Evolutionary conservation across 1,284 basidiomycete genomes (phyloP).

Genomic region (Fomitopsis betulina): DNA sequence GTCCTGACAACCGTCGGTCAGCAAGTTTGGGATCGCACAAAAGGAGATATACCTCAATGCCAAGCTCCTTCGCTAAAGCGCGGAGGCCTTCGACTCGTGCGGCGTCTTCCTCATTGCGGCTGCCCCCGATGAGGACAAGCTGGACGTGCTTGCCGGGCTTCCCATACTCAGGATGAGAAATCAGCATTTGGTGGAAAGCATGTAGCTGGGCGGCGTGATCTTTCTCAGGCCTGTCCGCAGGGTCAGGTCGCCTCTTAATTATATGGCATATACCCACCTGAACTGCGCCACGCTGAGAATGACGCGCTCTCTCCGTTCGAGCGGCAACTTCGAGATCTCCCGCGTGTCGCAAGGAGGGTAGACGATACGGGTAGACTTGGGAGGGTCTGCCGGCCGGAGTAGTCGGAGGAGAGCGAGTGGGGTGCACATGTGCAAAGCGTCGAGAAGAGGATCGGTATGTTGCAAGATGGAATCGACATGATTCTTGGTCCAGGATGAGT

Average conservation of each 20-base stretch:
- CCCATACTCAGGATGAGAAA: conserved; percentile 54
- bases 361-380: conserved; percentile 47
- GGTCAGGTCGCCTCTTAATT: background rate
- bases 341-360: conserved; percentile 93
- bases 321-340: conserved; percentile 60
- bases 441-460: conserved; percentile 45
- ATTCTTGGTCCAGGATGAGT: conserved; percentile 91
- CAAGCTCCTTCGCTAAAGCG: conserved; percentile 56
- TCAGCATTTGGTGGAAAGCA: conserved; percentile 63
- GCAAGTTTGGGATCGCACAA: background rate
- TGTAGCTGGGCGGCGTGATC: conserved; percentile 83
- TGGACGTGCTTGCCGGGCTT: conserved; percentile 32
- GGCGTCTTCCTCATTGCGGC: conserved; percentile 74
- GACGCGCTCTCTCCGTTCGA: conserved; percentile 60
- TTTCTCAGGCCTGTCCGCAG: conserved; percentile 78
- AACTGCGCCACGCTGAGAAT: conserved; percentile 92
- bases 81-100: conserved; percentile 63
- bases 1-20: conserved; percentile 35
- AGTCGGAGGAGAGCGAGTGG: conserved; percentile 24
- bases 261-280: conserved; percentile 43
- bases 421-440: conserved; percentile 34
- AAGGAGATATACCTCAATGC: conserved; percentile 48
- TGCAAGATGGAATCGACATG: conserved; percentile 76
- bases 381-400: conserved; percentile 16
- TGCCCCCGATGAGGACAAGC: conserved; percentile 81